Evolutionary conservation across 83 land plant species (phyloP).

Genomic region (Picea abies): DNA sequence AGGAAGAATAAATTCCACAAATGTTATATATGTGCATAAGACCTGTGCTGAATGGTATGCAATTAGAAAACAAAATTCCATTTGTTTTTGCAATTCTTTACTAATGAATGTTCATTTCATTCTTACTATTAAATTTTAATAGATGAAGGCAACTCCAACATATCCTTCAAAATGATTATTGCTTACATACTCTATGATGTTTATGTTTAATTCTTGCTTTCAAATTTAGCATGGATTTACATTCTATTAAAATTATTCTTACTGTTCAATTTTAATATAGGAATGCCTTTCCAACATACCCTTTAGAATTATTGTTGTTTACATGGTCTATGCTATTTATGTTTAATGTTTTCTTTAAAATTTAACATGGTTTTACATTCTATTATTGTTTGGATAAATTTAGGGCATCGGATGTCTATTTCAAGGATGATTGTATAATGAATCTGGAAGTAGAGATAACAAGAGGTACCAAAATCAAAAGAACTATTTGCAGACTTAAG

Average conservation of each 20-base stretch:
- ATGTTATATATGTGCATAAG: slow-evolving; percentile 63
- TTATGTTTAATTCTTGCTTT: neutral
- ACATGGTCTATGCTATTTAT: neutral
- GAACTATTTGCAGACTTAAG: slow-evolving; percentile 57
- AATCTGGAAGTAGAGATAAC: slow-evolving; percentile 58
- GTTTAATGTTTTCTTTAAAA: neutral
- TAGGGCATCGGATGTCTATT: slow-evolving; percentile 82
- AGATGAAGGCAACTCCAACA: too few relatives aligned
- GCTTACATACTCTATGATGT: too few relatives aligned
- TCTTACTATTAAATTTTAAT: neutral
- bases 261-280: neutral
- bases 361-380: slow-evolving; percentile 1
- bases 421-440: slow-evolving; percentile 42
- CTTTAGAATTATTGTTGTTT: neutral
- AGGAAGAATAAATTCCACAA: slow-evolving; percentile 13
- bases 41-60: slow-evolving; percentile 78
- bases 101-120: too few relatives aligned
- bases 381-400: neutral
- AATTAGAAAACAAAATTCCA: neutral
- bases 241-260: neutral
- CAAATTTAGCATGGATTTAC: neutral
- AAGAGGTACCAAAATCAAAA: slow-evolving; percentile 67
- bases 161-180: too few relatives aligned
- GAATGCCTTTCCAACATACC: too few relatives aligned
- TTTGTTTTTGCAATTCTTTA: neutral